Evolutionary conservation across 352 stramenopile species (phyloP).

Genomic region (Globisporangium heterothallicum): DNA sequence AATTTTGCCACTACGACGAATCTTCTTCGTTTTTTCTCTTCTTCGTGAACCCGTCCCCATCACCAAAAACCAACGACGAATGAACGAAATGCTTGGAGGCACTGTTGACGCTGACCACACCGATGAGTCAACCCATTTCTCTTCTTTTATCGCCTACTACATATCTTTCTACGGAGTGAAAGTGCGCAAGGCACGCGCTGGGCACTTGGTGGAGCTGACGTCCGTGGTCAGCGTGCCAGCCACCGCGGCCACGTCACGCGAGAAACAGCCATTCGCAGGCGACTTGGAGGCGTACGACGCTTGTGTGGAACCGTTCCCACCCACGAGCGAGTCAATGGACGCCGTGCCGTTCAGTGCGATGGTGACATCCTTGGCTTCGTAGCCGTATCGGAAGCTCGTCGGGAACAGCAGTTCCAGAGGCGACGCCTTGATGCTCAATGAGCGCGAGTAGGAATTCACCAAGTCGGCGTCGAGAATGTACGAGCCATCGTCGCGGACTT

Average conservation of each 20-base stretch:
- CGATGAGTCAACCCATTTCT: neutral
- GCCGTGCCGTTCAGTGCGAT: constrained; percentile 26
- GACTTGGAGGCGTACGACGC: constrained; percentile 19
- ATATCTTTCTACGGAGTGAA: neutral
- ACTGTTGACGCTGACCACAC: neutral
- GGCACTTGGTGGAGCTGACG: constrained; percentile 8
- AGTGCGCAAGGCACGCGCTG: neutral
- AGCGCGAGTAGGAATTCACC: constrained; percentile 36
- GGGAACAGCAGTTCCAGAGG: constrained; percentile 14
- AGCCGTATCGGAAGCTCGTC: constrained; percentile 20
- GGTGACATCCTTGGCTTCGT: constrained; percentile 19
- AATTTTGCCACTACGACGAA: too few species aligned
- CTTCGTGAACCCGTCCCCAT: too few species aligned
- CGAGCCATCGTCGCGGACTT: constrained; percentile 21
- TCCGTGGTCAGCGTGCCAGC: constrained; percentile 21
- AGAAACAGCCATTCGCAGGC: constrained; percentile 26
- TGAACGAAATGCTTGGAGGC: neutral
- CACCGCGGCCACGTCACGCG: constrained; percentile 15
- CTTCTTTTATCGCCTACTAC: too few species aligned
- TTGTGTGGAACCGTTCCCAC: constrained; percentile 29
- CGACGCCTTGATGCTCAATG: constrained; percentile 10
- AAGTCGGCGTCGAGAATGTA: constrained; percentile 43
- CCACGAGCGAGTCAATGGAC: constrained; percentile 27
- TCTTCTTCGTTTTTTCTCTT: too few species aligned
- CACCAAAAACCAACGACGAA: neutral